Evolutionary conservation across 148 eudicot species (phyloP).

Genomic region (Cornus florida): DNA sequence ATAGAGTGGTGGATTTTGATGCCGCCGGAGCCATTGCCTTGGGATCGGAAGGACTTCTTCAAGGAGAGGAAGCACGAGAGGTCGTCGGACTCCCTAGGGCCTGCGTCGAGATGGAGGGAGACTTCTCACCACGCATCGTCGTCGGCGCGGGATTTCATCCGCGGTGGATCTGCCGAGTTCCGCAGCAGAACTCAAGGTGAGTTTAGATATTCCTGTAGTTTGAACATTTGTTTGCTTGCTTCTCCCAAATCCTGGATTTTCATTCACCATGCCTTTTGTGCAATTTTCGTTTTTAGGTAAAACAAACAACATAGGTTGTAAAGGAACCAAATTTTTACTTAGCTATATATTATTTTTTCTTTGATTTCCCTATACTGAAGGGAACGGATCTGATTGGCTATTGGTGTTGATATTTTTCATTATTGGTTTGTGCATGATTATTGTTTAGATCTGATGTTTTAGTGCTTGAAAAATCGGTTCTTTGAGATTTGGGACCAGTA

Average conservation of each 20-base stretch:
- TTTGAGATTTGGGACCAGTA: constrained; percentile 6
- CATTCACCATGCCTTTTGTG: not conserved
- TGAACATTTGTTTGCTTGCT: not conserved
- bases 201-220: constrained; percentile 8
- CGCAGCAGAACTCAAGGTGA: constrained; percentile 49
- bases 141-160: constrained; percentile 33
- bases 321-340: not conserved
- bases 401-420: not conserved
- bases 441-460: constrained; percentile 8
- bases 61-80: constrained; percentile 58
- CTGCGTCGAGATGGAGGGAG: constrained; percentile 46
- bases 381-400: constrained; percentile 2
- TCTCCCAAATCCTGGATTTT: constrained; percentile 4
- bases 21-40: constrained; percentile 87
- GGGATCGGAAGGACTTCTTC: constrained; percentile 75
- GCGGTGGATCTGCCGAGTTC: constrained; percentile 48
- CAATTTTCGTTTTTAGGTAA: not conserved
- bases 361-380: not conserved
- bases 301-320: not conserved
- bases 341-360: not conserved
- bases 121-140: constrained; percentile 41
- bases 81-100: constrained; percentile 28
- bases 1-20: constrained; percentile 43
- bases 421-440: not conserved
- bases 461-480: not conserved